phyloP scores from a whole-genome alignment of 345 rosid species.

The Firmiana major region DNA sequence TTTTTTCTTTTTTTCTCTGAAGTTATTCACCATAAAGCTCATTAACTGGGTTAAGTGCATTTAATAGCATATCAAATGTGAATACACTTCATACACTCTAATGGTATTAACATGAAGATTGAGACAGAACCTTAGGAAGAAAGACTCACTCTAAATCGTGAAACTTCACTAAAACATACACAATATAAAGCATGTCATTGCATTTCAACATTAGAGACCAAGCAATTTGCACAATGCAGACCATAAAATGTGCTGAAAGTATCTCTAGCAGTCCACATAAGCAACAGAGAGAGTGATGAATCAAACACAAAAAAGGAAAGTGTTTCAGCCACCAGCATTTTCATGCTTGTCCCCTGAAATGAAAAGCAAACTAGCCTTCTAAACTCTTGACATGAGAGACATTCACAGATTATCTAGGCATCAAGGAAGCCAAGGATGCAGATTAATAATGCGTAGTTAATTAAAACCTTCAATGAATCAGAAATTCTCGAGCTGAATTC shows the following conservation, averaged over 20 bases:
- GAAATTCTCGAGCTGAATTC: slow-evolving; percentile 78
- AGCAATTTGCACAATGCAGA: neutral
- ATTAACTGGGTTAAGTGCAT: neutral
- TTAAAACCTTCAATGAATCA: slow-evolving; percentile 62
- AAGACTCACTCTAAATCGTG: neutral
- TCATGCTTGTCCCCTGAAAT: neutral
- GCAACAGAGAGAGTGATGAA: neutral
- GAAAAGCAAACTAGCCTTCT: slow-evolving; percentile 4
- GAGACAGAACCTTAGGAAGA: neutral
- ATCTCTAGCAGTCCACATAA: neutral
- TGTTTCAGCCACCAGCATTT: neutral
- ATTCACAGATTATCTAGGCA: neutral
- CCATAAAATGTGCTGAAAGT: neutral
- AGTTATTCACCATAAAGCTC: neutral
- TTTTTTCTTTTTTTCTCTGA: neutral
- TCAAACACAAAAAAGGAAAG: neutral
- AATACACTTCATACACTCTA: neutral
- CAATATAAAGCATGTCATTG: neutral
- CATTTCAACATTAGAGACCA: neutral
- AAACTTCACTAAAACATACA: neutral
- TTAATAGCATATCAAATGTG: neutral
- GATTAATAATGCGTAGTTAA: neutral
- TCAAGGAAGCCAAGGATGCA: neutral
- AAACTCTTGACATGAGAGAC: neutral
- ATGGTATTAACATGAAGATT: neutral